Percentiles rank a stretch among this genome's conserved stretches.
Evolutionary conservation across 768 basidiomycete species (phyloP).

Genomic region (Podaxis carcinomalis): DNA sequence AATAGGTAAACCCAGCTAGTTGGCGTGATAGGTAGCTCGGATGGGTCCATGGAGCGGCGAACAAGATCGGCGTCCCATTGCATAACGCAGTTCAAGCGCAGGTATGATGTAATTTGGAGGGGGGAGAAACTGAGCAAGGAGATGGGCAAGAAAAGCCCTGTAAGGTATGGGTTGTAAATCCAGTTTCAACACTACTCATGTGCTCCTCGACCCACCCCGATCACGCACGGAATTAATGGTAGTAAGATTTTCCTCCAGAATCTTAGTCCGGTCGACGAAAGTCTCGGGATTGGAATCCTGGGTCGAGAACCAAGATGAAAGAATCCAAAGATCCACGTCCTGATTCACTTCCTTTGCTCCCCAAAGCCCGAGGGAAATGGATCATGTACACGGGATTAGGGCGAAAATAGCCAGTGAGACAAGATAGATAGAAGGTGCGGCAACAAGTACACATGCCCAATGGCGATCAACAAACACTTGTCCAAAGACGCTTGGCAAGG

Average conservation of each 20-base stretch:
- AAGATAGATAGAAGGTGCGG: background rate
- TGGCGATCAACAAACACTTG: background rate
- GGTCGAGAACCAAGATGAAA: background rate
- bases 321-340: background rate
- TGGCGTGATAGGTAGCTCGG: background rate
- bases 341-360: background rate
- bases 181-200: no score
- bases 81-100: background rate
- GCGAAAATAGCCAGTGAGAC: background rate
- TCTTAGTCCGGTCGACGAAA: background rate
- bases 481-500: background rate
- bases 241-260: background rate
- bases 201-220: background rate
- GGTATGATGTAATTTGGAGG: background rate
- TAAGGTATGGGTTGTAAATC: no score
- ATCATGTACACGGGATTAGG: background rate
- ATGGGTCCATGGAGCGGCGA: background rate
- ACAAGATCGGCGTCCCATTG: no score
- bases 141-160: no score
- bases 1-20: background rate
- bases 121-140: background rate
- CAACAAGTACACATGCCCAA: background rate
- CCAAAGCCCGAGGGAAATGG: background rate
- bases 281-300: background rate
- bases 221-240: background rate